Percentiles rank a stretch among this genome's conserved stretches.
Evolutionary conservation across 768 basidiomycete species (phyloP).

Genomic region (Boletus barrowsii): DNA sequence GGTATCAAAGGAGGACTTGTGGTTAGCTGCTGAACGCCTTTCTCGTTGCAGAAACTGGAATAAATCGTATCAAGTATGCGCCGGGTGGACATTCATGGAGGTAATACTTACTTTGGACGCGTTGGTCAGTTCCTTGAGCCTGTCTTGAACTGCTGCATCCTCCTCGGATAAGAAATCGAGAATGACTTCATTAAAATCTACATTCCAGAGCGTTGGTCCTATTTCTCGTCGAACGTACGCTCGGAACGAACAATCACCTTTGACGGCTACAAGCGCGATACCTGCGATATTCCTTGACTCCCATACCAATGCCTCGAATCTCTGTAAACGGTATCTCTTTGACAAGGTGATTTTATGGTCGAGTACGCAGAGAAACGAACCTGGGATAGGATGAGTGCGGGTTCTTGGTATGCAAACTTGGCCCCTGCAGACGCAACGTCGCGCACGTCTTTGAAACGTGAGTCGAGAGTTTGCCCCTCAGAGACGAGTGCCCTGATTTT

Average conservation of each 20-base stretch:
- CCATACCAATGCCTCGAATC: conserved; percentile 15
- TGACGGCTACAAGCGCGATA: conserved; percentile 12
- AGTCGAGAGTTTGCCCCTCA: conserved; percentile 9
- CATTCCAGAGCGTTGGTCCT: no score
- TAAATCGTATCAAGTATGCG: background rate
- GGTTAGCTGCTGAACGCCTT: background rate
- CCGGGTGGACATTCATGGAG: no score
- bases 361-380: background rate
- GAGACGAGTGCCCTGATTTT: conserved; percentile 12
- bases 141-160: conserved; percentile 5
- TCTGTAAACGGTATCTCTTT: background rate
- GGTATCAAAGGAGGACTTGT: conserved; percentile 10
- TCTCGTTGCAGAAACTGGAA: conserved; percentile 14
- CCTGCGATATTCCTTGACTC: conserved; percentile 17
- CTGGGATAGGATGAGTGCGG: conserved; percentile 6
- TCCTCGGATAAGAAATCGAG: conserved; percentile 18
- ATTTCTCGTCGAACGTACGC: background rate
- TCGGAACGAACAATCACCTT: conserved; percentile 3
- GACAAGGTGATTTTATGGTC: background rate
- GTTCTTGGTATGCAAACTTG: conserved; percentile 8
- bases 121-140: conserved; percentile 13
- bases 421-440: conserved; percentile 2
- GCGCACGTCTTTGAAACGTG: conserved; percentile 13
- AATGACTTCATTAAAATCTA: conserved; percentile 21
- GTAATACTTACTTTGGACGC: conserved; percentile 4